Percentiles rank a stretch among this genome's conserved stretches.
phyloP scores from a whole-genome alignment of 768 basidiomycete species.

The Lyophyllum shimeji region DNA sequence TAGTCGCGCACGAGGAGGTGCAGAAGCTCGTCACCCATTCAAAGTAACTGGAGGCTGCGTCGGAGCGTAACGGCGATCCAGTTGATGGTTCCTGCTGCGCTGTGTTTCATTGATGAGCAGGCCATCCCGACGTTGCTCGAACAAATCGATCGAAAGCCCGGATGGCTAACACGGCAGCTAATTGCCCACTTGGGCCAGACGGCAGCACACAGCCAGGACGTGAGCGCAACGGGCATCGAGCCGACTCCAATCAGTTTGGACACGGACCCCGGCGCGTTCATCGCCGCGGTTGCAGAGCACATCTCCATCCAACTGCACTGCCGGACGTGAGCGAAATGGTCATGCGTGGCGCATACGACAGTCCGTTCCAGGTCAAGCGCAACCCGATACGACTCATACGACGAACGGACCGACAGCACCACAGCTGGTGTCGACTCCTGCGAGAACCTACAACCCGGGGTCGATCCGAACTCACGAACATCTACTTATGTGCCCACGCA shows the following conservation, averaged over 20 bases:
- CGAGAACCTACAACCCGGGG: background rate
- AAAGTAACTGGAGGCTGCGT: constrained; percentile 6
- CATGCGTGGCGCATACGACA: background rate
- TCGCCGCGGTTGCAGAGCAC: constrained; percentile 9
- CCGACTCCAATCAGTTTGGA: background rate
- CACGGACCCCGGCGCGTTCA: background rate
- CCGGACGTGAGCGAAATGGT: background rate
- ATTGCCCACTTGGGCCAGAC: background rate
- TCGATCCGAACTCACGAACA: background rate
- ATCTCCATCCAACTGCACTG: constrained; percentile 1
- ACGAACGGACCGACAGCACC: no score
- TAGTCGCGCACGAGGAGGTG: background rate
- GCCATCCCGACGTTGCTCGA: background rate
- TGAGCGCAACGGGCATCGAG: background rate
- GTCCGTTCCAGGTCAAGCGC: no score
- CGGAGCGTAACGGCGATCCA: background rate
- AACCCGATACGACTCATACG: no score
- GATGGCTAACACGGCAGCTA: background rate
- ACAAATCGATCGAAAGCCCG: background rate
- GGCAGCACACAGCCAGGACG: background rate
- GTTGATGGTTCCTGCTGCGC: background rate
- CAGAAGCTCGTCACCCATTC: constrained; percentile 3
- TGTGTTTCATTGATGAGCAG: background rate
- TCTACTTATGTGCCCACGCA: background rate
- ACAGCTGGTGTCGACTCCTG: no score